phyloP scores from a whole-genome alignment of 345 rosid species.

The Eucalyptus shirleyi region DNA sequence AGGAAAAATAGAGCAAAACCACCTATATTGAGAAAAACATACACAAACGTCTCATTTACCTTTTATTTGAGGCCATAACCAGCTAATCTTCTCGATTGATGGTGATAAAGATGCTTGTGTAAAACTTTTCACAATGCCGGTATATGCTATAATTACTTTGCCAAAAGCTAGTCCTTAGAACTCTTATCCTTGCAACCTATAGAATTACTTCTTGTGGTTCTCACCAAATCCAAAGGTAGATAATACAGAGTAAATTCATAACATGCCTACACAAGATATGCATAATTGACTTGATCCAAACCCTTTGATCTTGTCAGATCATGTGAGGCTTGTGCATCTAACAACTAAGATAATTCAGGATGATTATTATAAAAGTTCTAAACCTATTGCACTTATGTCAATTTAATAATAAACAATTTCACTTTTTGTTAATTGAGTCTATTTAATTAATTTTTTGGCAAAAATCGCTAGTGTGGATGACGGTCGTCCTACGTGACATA shows the following conservation, averaged over 20 bases:
- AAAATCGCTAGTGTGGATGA: rapidly evolving
- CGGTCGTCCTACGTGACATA: rapidly evolving
- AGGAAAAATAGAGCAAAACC: not conserved
- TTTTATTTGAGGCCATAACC: not conserved
- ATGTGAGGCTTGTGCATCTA: not conserved
- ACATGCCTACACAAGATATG: not conserved
- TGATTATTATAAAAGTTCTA: too few relatives aligned
- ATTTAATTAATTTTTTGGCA: too few relatives aligned
- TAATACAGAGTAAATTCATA: not conserved
- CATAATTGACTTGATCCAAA: not conserved
- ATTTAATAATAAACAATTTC: too few relatives aligned
- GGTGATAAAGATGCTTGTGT: not conserved
- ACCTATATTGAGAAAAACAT: not conserved
- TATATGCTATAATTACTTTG: not conserved
- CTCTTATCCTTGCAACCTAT: not conserved
- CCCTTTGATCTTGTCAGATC: not conserved
- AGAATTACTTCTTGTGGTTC: not conserved
- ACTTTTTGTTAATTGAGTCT: rapidly evolving
- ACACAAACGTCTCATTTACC: not conserved
- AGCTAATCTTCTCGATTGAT: not conserved
- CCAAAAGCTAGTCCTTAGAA: not conserved
- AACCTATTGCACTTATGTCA: too few relatives aligned
- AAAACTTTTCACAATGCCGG: not conserved
- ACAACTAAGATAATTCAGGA: not conserved
- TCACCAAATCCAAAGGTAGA: not conserved